phyloP scores from a whole-genome alignment of 768 basidiomycete genomes.

The Russula abietina region DNA sequence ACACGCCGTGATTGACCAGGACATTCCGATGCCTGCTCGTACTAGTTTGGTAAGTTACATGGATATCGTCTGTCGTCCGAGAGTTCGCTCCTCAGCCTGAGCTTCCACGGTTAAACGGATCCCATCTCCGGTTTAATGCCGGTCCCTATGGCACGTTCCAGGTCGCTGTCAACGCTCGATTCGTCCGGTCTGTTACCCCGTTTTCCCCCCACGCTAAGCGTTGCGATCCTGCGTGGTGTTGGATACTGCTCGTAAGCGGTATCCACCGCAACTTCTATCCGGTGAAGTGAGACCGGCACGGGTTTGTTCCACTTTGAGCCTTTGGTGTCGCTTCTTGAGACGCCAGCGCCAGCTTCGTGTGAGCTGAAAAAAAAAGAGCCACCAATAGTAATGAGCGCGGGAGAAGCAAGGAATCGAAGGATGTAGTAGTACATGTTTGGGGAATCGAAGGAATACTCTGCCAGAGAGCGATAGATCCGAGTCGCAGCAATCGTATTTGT shows the following conservation, averaged over 20 bases:
- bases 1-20: no score
- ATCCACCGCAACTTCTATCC: not conserved
- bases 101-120: no score
- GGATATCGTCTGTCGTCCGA: no score
- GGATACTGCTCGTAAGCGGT: not conserved
- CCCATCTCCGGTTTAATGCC: no score
- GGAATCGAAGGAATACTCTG: not conserved
- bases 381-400: not conserved
- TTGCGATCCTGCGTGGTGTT: not conserved
- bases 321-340: not conserved
- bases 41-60: no score
- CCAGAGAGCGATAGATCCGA: not conserved
- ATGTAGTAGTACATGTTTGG: not conserved
- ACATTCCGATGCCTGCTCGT: no score
- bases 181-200: not conserved
- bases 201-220: not conserved
- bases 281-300: not conserved
- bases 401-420: not conserved
- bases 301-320: not conserved
- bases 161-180: not conserved
- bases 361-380: not conserved
- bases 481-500: not conserved
- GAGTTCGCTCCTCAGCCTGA: no score
- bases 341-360: not conserved
- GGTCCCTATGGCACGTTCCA: not conserved